These are phyloP conservation scores for Scutellaria baicalensis DNA, from an alignment of 257 asterid genomes.

Conservation along the genomic window DNA sequence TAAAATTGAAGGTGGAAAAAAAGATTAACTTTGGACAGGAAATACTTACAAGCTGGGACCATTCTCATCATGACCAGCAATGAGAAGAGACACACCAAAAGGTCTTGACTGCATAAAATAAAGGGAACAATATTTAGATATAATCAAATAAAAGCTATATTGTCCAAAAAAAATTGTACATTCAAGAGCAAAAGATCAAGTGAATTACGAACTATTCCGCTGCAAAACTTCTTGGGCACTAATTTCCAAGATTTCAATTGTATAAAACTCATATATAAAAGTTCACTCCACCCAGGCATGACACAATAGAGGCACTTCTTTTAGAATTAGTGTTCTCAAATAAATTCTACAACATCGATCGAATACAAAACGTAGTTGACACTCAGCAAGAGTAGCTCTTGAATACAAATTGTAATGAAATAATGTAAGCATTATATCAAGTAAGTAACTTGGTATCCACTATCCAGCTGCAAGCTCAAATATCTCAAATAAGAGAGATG, in stretches of 20 bases:
- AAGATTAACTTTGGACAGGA: slow-evolving; percentile 1
- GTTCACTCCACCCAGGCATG: neutral
- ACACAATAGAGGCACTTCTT: neutral
- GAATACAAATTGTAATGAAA: neutral
- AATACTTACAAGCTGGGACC: slow-evolving; percentile 91
- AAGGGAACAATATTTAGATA: neutral
- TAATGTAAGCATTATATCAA: neutral
- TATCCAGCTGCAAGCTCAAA: neutral
- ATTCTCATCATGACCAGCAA: slow-evolving; percentile 96
- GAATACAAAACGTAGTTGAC: neutral
- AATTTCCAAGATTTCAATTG: neutral
- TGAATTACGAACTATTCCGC: neutral
- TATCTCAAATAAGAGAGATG: neutral
- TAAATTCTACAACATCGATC: neutral
- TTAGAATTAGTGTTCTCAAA: neutral
- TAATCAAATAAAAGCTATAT: neutral
- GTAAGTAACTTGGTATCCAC: neutral
- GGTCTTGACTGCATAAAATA: slow-evolving; percentile 76
- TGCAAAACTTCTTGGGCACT: neutral
- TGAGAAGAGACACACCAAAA: slow-evolving; percentile 89
- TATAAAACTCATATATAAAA: neutral
- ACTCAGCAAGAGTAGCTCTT: neutral
- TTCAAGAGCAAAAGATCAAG: neutral
- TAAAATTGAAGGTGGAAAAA: too few species aligned
- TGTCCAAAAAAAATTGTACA: neutral